Conservation (phyloP, 306 rosid genomes). For the Castanea mollissima region DNA sequence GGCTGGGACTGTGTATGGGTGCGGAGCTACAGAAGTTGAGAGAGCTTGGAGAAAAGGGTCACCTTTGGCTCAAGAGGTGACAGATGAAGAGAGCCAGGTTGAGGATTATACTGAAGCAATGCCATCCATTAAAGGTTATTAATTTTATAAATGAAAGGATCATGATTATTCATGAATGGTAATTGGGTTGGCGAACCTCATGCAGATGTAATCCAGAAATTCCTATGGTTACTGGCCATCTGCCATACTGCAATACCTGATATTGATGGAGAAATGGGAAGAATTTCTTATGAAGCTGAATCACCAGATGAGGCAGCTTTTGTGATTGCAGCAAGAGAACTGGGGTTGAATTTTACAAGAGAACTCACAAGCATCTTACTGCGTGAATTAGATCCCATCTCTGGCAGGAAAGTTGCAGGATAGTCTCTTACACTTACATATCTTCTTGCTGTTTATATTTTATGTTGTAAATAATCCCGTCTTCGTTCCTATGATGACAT, state of each 20-base stretch:
- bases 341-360: constrained; percentile 79
- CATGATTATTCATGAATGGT: too few species aligned
- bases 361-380: constrained; percentile 66
- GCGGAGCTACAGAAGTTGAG: constrained; percentile 69
- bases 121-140: too few species aligned
- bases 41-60: constrained; percentile 66
- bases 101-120: constrained; percentile 23
- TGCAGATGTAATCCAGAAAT: too few species aligned
- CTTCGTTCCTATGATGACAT: background rate
- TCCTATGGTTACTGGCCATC: too few species aligned
- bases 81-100: constrained; percentile 23
- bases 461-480: background rate
- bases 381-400: constrained; percentile 55
- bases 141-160: too few species aligned
- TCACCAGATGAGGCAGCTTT: constrained; percentile 98
- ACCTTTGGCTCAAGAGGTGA: constrained; percentile 22
- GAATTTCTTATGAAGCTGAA: constrained; percentile 87
- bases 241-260: too few species aligned
- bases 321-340: constrained; percentile 33
- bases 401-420: constrained; percentile 33
- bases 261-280: constrained; percentile 67
- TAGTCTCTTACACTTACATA: background rate
- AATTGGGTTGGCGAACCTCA: too few species aligned
- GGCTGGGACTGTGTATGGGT: too few species aligned
- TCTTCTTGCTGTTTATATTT: background rate